Evolutionary conservation across 208 protist species (phyloP).

Genomic region (Chromosphaera perkinsii): DNA sequence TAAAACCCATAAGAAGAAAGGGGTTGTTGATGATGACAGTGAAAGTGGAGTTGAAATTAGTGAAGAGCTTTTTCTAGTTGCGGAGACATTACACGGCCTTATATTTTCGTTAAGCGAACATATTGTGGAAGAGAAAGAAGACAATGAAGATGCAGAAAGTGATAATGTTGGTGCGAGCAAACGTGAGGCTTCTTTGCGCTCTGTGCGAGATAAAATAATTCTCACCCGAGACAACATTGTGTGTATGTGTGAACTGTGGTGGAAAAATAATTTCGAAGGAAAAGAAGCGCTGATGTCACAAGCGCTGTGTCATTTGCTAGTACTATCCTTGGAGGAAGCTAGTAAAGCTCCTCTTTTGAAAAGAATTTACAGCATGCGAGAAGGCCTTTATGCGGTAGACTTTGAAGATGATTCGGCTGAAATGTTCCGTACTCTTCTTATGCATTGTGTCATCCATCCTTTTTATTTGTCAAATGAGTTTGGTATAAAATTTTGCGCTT

Average conservation of each 20-base stretch:
- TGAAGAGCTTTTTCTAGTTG: too few relatives aligned
- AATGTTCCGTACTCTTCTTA: slow-evolving; percentile 26
- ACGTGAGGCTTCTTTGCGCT: too few relatives aligned
- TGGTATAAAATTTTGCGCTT: slow-evolving; percentile 47
- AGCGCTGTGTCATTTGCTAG: neutral
- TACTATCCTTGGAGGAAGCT: neutral
- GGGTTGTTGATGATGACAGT: too few relatives aligned
- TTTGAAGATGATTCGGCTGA: slow-evolving; percentile 27
- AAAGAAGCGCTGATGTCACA: neutral
- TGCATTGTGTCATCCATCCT: slow-evolving; percentile 41
- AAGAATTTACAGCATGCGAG: slow-evolving; percentile 42
- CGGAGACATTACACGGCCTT: too few relatives aligned
- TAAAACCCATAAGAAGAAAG: too few relatives aligned
- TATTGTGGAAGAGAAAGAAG: too few relatives aligned
- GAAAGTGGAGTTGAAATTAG: too few relatives aligned
- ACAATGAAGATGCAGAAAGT: too few relatives aligned
- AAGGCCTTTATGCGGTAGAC: slow-evolving; percentile 42
- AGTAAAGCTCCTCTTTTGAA: slow-evolving; percentile 23
- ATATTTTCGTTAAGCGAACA: too few relatives aligned
- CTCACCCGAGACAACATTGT: neutral
- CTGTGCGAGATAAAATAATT: too few relatives aligned
- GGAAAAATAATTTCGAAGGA: neutral
- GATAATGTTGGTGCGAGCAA: too few relatives aligned
- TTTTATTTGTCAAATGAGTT: slow-evolving; percentile 38
- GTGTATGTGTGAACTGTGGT: neutral